Evolutionary conservation across 2,329 filamentous ascomycete species (phyloP), one percentile per base, ranked within the genome.

Genomic region (Moelleriella libera): DNA sequence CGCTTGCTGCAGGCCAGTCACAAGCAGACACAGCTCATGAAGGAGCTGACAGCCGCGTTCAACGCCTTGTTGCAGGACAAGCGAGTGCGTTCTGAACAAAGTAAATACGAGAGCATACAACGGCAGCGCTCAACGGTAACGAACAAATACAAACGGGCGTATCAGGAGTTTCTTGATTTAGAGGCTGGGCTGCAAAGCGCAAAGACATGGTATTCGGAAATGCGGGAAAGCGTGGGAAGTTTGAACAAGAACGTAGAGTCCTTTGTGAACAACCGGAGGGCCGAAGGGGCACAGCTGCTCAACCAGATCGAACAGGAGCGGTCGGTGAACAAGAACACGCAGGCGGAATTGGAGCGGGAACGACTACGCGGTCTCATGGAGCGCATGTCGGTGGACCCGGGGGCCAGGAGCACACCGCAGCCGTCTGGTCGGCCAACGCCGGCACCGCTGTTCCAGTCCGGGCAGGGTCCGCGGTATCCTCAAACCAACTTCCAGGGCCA

Each of bases 161-260:
- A 94, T 57, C 88, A 95, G 62, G 88, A 90, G 52, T 97, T 95
- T 62, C 76, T 94, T 50, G 90, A 95, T 57, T 76, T 98, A 10
- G 80, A 86, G 53, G 84, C 88, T 7, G 92, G 92, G 2, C 71
- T 98, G 5, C 78, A 84, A 58, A 83, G 89, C 54, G 92, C 94
- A 6, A 89, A 92, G 65, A 82, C 82, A 47, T 98, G 95, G 77
- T 98, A 98, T 61, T 76, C 78, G 3, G 92, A 97, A 62, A 98
- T 97, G 88, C 85, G 83, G 57, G 88, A 96, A 53, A 96, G 88
- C 1, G 88, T 94, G 0, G 85, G 90, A 54, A 95, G 86, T 60
- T 70, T 96, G 41, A 81, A 88, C 57, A 92, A 95, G 74, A 98
- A 98, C 57, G 92, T 98, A 1, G 90, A 97, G 54, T 85, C 85